Evolutionary conservation across 257 asterid genomes (phyloP).

Genomic region (Solanum lycopersicoides): DNA sequence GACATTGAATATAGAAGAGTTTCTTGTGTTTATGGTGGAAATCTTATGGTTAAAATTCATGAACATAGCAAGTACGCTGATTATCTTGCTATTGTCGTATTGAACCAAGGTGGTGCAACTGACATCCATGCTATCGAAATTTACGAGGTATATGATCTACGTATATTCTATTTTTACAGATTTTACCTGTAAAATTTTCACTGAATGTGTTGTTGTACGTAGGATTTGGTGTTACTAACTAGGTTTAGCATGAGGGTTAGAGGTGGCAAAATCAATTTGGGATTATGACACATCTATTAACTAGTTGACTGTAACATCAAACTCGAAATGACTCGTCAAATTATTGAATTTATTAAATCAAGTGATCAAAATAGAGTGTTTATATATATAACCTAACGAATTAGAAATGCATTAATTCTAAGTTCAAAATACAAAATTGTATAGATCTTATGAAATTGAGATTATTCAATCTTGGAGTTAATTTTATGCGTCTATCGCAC

Average conservation of each 20-base stretch:
- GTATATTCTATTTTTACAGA: not conserved
- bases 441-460: not conserved
- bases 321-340: not conserved
- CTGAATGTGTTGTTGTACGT: not conserved
- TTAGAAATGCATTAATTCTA: not conserved
- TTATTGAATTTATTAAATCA: not conserved
- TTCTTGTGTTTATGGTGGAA: not conserved
- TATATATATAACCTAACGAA: not conserved
- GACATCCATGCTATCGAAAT: not conserved
- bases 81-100: not conserved
- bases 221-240: not conserved
- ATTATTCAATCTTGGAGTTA: not conserved
- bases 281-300: not conserved
- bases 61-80: slow-evolving; percentile 4
- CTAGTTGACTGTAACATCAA: not conserved
- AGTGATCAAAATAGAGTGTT: not conserved
- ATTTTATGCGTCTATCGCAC: not conserved
- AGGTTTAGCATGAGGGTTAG: not conserved
- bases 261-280: not conserved
- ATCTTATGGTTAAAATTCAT: not conserved
- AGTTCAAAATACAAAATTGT: not conserved
- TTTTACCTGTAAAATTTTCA: not conserved
- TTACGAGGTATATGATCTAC: not conserved
- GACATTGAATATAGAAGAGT: not conserved
- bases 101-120: not conserved